Conservation (phyloP, 345 rosid genomes). For the Eutrema heterophyllum region DNA sequence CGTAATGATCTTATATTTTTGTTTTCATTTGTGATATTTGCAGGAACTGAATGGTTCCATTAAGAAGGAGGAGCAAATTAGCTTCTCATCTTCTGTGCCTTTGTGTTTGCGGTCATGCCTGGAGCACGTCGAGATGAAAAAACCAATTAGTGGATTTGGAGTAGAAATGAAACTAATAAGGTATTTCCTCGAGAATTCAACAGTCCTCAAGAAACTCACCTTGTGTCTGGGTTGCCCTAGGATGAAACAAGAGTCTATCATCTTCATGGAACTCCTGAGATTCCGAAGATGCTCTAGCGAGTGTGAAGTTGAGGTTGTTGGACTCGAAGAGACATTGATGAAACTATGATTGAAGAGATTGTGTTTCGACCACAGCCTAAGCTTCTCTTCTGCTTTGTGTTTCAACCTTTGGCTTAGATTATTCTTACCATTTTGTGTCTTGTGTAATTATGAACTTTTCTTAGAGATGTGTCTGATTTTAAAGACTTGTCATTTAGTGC, state of each 20-base stretch:
- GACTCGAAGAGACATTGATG: background rate
- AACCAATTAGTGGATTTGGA: background rate
- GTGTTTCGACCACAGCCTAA: background rate
- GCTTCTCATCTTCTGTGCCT: background rate
- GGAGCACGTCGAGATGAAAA: background rate
- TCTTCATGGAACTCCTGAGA: background rate
- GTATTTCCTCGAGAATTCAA: constrained; percentile 3
- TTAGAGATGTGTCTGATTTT: background rate
- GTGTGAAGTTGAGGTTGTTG: background rate
- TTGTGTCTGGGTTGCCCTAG: background rate
- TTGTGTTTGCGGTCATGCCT: background rate
- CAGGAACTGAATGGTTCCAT: background rate
- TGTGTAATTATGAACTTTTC: background rate
- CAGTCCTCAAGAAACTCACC: background rate
- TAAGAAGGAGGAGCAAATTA: background rate
- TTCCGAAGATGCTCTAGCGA: background rate
- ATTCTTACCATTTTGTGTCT: background rate
- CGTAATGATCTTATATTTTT: background rate
- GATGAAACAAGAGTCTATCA: background rate
- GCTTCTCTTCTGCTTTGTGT: background rate
- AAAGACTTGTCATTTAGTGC: background rate
- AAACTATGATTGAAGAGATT: background rate
- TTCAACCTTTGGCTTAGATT: background rate
- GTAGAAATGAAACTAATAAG: background rate
- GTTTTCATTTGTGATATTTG: background rate